These are phyloP conservation scores for Tranzscheliella williamsii DNA, from an alignment of 1,284 basidiomycete species.

Conservation along the genomic window DNA sequence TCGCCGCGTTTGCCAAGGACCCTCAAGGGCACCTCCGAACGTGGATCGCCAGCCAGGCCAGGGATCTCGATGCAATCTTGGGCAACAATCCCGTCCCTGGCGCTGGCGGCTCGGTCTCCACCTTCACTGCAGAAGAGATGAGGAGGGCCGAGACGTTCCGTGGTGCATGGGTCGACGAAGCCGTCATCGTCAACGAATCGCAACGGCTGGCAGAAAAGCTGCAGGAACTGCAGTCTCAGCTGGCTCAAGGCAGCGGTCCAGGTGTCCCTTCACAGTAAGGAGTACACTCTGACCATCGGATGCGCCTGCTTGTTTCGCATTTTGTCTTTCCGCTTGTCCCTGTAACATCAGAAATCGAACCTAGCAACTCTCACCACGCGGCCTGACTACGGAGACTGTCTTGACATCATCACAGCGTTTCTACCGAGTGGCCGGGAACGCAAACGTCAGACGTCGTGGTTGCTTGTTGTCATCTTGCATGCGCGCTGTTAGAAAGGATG, in stretches of 20 bases:
- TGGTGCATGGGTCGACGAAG: slow-evolving; percentile 73
- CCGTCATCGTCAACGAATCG: slow-evolving; percentile 55
- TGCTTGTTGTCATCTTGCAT: too few species aligned
- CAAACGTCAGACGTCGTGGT: too few species aligned
- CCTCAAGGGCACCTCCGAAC: slow-evolving; percentile 81
- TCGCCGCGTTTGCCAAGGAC: slow-evolving; percentile 78
- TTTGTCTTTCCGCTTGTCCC: too few species aligned
- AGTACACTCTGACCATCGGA: too few species aligned
- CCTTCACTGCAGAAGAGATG: slow-evolving; percentile 76
- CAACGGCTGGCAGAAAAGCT: slow-evolving; percentile 53
- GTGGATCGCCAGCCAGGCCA: slow-evolving; percentile 87
- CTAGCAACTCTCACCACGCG: too few species aligned
- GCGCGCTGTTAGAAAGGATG: too few species aligned
- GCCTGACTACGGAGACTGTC: too few species aligned
- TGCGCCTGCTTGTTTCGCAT: too few species aligned
- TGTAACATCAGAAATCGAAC: too few species aligned
- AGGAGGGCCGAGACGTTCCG: slow-evolving; percentile 84
- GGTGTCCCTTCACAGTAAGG: not conserved
- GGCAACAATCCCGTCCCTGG: slow-evolving; percentile 67
- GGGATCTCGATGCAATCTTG: slow-evolving; percentile 83
- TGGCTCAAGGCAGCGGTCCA: too few species aligned
- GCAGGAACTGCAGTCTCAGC: slow-evolving; percentile 41
- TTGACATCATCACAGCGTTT: too few species aligned
- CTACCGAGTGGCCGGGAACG: too few species aligned
- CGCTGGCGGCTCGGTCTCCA: slow-evolving; percentile 67